Conservation (phyloP, 1,284 basidiomycete species). For the Ceratobasidium papillatum region DNA sequence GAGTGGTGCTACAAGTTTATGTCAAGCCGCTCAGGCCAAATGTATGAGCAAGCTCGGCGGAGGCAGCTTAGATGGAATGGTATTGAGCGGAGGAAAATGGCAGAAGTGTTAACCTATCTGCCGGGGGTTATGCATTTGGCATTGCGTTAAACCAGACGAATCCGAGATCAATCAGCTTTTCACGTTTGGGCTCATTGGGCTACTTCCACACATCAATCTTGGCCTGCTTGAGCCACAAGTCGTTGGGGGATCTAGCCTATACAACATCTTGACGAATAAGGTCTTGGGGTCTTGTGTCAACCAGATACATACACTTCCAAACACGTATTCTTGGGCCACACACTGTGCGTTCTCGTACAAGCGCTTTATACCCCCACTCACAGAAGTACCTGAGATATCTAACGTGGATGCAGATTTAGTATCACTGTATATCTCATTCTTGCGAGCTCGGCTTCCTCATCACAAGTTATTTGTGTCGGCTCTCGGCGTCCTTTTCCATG, state of each 20-base stretch:
- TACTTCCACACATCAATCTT: not conserved
- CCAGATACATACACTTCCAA: not conserved
- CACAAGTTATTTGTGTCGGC: not conserved
- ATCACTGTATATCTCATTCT: not conserved
- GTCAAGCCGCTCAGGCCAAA: not conserved
- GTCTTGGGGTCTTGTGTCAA: not conserved
- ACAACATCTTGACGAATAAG: not conserved
- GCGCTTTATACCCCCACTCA: not conserved
- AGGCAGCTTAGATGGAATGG: slow-evolving; percentile 2
- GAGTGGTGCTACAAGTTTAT: no score
- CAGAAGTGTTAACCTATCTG: not conserved
- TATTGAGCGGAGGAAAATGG: slow-evolving; percentile 1
- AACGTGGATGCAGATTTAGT: not conserved
- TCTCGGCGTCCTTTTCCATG: not conserved
- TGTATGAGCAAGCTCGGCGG: not conserved
- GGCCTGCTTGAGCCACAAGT: not conserved
- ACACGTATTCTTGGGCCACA: not conserved
- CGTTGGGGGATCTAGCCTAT: not conserved
- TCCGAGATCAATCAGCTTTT: not conserved
- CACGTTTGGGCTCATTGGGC: not conserved
- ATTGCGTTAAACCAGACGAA: not conserved
- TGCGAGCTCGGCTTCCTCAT: not conserved
- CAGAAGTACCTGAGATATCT: not conserved
- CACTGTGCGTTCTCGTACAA: not conserved
- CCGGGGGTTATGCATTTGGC: not conserved